These are phyloP conservation scores for Geranium incanum DNA, from an alignment of 441 rosid genomes.

Conservation along the genomic window DNA sequence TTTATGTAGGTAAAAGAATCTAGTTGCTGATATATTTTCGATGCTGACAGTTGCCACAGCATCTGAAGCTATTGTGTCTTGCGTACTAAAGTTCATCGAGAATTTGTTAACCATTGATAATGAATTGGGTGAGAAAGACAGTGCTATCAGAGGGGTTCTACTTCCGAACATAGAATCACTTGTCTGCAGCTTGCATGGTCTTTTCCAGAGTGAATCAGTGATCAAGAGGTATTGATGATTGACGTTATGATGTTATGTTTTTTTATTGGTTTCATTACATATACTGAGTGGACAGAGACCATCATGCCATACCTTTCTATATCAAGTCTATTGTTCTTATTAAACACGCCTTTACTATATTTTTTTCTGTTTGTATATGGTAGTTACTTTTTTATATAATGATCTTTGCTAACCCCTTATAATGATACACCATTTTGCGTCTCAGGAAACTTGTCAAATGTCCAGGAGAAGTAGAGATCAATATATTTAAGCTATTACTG, in stretches of 20 bases:
- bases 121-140: constrained; percentile 46
- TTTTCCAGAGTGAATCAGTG: constrained; percentile 44
- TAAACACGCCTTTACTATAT: neutral
- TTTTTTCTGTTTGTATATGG: neutral
- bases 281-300: neutral
- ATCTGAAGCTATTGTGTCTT: constrained; percentile 67
- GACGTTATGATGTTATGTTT: constrained; percentile 5
- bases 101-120: constrained; percentile 68
- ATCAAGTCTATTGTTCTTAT: neutral
- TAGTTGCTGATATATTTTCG: constrained; percentile 75
- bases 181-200: constrained; percentile 60
- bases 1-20: constrained; percentile 57
- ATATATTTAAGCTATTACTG: constrained; percentile 62
- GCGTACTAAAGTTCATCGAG: constrained; percentile 66
- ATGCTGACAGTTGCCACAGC: constrained; percentile 63
- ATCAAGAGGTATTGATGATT: constrained; percentile 54
- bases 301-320: neutral
- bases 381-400: neutral
- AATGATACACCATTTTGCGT: constrained; percentile 20
- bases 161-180: constrained; percentile 56
- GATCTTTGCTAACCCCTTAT: constrained; percentile 4
- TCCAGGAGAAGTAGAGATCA: constrained; percentile 53
- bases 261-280: neutral
- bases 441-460: constrained; percentile 63
- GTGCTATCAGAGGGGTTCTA: constrained; percentile 37